phyloP scores from a whole-genome alignment of 2,329 filamentous ascomycete genomes.

The Neobulgaria alba region DNA sequence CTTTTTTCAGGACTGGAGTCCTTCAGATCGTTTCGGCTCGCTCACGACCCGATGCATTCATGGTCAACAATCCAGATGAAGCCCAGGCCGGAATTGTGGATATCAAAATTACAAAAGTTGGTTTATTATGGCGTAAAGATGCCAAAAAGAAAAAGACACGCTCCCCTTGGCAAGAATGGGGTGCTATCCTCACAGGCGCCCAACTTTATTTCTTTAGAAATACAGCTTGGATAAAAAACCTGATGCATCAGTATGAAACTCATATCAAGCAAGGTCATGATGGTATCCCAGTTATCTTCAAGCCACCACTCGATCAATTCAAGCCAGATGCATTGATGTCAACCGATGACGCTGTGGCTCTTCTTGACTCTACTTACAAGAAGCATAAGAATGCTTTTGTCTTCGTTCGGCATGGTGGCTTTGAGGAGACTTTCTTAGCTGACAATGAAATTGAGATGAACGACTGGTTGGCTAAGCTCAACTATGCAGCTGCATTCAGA shows the following conservation, averaged over 20 bases:
- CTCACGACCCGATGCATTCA: slow-evolving; percentile 90
- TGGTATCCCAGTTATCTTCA: slow-evolving; percentile 75
- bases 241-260: slow-evolving; percentile 80
- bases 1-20: slow-evolving; percentile 84
- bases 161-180: slow-evolving; percentile 99
- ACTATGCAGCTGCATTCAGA: slow-evolving; percentile 90
- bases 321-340: slow-evolving; percentile 92
- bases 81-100: slow-evolving; percentile 90
- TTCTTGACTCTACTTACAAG: slow-evolving; percentile 79
- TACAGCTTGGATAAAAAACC: slow-evolving; percentile 79
- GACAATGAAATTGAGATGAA: slow-evolving; percentile 89
- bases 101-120: slow-evolving; percentile 95
- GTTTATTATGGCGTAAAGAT: slow-evolving; percentile 89
- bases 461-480: slow-evolving; percentile 92
- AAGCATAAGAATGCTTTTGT: slow-evolving; percentile 94
- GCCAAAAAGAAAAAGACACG: slow-evolving; percentile 86
- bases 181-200: slow-evolving; percentile 89
- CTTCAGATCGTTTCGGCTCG: slow-evolving; percentile 91
- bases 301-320: slow-evolving; percentile 81
- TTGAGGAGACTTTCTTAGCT: slow-evolving; percentile 85
- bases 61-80: slow-evolving; percentile 78
- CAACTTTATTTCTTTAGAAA: slow-evolving; percentile 97
- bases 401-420: slow-evolving; percentile 75
- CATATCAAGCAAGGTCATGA: slow-evolving; percentile 72
- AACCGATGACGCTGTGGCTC: slow-evolving; percentile 82